Base-by-base conservation (phyloP, 163 green algal species). In the Coccomyxa subellipsoidea region DNA sequence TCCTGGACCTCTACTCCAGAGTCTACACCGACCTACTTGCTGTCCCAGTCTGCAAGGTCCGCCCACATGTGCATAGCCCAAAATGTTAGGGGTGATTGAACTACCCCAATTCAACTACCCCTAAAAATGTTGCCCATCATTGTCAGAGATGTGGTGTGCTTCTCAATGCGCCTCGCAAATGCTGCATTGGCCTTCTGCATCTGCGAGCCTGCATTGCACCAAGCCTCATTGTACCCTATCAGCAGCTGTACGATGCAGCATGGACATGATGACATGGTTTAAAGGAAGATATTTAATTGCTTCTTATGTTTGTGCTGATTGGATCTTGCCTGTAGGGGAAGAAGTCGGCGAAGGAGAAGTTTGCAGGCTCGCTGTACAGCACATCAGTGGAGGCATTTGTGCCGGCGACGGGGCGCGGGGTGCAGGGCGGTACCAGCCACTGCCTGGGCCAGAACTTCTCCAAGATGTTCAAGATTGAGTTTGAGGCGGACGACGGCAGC, bases 361-460 rank as follows among this genome's bases (percentile, higher is more conserved):
- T 99, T 88, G 97, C 97, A 36, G 97, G 97, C 34, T 93, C 94
- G 8, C 88, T 96, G 81, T 99, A 96, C 92, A 98, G 96, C 25
- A 98, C 95, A 29, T 98, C 95, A 5, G 94, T 99, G 32, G 96
- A 99, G 92, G 95, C 92, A 0, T 99, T 98, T 87, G 92, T 99
- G 39, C 96, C 96, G 0, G 85, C 92, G 47, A 98, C 91, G 12
- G 97, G 97, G 29, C 89, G 91, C 38, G 97, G 96, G 27, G 66
- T 73, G 66, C 93, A 96, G 92, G 97, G 93, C 69, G 96, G 90
- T 36, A 99, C 96, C 40, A 95, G 87, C 35, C 96, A 99, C 90
- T 97, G 93, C 92, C 90, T 99, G 80, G 96, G 96, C 5, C 96
- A 99, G 87, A 99, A 99, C 90, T 99, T 99, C 90, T 93, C 91